phyloP scores from a whole-genome alignment of 306 rosid genomes.

The Rubus idaeus region DNA sequence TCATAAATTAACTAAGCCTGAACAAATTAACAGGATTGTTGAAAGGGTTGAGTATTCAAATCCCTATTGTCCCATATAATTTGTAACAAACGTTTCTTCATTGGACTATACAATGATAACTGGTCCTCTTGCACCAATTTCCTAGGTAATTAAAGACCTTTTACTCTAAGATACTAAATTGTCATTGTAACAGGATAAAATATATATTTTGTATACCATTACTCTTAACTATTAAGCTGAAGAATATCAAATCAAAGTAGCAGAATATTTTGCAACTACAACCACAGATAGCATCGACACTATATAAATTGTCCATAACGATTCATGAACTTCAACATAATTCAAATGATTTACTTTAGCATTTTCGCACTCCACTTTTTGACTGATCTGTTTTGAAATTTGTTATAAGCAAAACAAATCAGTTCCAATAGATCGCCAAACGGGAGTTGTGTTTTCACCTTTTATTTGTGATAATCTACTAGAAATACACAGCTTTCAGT shows the following conservation, averaged over 20 bases:
- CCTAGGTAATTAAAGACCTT: not conserved
- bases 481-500: not conserved
- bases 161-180: not conserved
- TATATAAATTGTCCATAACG: not conserved
- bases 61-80: not conserved
- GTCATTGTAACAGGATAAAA: not conserved
- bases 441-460: not conserved
- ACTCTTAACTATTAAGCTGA: not conserved
- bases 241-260: not conserved
- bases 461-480: not conserved
- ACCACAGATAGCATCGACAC: not conserved
- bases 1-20: not conserved
- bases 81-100: not conserved
- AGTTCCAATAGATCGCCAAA: not conserved
- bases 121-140: constrained; percentile 1
- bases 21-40: not conserved
- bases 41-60: not conserved
- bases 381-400: not conserved
- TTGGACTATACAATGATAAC: not conserved
- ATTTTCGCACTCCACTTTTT: not conserved
- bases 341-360: not conserved
- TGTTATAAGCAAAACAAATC: not conserved
- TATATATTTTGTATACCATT: not conserved
- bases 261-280: not conserved
- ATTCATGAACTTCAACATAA: not conserved